Evolutionary conservation across 1,284 basidiomycete species (phyloP), one percentile per base, ranked within the genome.

Genomic region (Cystobasidiaceae sp.): DNA sequence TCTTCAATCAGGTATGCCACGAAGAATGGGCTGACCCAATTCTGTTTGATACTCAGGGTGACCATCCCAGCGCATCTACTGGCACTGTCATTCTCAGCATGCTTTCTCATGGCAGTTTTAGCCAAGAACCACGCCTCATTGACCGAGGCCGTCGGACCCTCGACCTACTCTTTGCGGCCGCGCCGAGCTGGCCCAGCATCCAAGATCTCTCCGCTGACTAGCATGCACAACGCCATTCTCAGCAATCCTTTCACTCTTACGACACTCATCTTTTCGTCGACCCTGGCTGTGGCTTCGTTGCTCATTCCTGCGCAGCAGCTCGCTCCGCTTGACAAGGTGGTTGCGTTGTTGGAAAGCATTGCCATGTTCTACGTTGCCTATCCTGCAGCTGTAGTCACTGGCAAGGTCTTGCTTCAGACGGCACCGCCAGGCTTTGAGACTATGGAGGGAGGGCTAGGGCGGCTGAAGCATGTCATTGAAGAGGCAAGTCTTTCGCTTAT

Each of bases 321-420:
- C 67, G 69, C 79, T 51, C 75, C 76, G 4, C 71, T 86, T 25
- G 91, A 96, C 76, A 82, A 93, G 17, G 75, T 85, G 4, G 80
- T 93, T 28, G 89, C 92, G 0, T 81, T 84, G 6, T 69, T 86
- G 4, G 84, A 90, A 66, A 86, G 90, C 0, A 75, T 86, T 5
- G 78, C 88, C 11, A 93, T 90, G 7, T 88, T 87, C 75, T 83
- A 84, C 45, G 81, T 93, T 28, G 86, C 91, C 0, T 93, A 90
- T 75, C 84, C 85, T 0, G 86, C 90, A 0, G 89, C 86, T 21
- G 80, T 85, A 3, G 82, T 87, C 0, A 86, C 92, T 27, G 91
- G 89, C 2, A 84, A 86, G 8, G 86, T 92, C 0, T 80, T 97
- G 0, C 77, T 96, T 2, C 92, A 96, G 75, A 96, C 92, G 0